Base-by-base conservation (phyloP, 805 yeast genomes). In the Metschnikowia lachancei region DNA sequence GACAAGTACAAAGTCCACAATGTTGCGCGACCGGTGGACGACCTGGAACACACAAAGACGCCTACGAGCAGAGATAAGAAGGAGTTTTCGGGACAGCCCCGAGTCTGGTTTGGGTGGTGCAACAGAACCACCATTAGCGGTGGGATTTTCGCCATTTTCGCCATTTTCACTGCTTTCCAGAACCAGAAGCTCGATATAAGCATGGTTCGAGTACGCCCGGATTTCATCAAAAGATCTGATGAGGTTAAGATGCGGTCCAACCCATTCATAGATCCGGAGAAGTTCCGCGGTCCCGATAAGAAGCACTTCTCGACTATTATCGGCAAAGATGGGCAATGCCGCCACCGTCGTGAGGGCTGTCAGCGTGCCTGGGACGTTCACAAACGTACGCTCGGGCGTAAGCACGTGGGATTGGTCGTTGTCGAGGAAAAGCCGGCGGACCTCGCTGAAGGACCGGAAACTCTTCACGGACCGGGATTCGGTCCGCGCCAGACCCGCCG, bases 171-270 rank as follows among this genome's bases (percentile, higher is more conserved):
- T 18, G n/a, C 13, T 14, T 11, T 28, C 13, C n/a, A 11, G 18
- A 7, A 17, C 20, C 24, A 1, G 45, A 12, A 29, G 17, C 8
- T 33, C 30, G 6, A 39, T 26, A 18, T 34, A 39, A 7, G 30
- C 44, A 16, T 34, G 36, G 2, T 16, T 12, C 10, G 38, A 31
- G 37, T 39, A 36, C 9, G 39, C 24, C 13, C 45, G 41, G 13
- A 60, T 45, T 9, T 66, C 68, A 12, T 60, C 65, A 17, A 70
- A 54, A 12, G 60, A 54, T 36, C 61, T 59, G 6, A 70, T 57
- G 17, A 68, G 52, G 38, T 65, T 66, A 31, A 71, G 52, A 46
- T 68, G 70, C 16, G 56, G 52, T 1, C 74, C 74, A 1, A 66
- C 66, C 48, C 56, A 45, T 43, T 62, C 64, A 37, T 45, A 64